Evolutionary conservation across 768 basidiomycete genomes (phyloP).

Genomic region (Sutorius australiensis): DNA sequence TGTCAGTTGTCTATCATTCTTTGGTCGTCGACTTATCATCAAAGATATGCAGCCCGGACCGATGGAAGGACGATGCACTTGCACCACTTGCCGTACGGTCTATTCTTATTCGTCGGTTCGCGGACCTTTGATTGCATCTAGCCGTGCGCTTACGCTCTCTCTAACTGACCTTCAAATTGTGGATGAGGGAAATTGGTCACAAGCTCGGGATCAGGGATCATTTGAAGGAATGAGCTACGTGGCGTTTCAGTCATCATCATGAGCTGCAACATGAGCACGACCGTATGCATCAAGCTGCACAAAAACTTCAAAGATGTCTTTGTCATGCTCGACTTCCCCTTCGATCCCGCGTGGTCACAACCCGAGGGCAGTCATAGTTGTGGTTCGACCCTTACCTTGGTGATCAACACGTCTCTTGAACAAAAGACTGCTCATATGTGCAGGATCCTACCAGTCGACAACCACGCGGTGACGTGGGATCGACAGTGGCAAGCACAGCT

Average conservation of each 20-base stretch:
- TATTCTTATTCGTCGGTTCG: no score
- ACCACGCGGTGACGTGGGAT: slow-evolving; percentile 38
- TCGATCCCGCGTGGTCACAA: slow-evolving; percentile 24
- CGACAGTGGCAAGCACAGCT: slow-evolving; percentile 63
- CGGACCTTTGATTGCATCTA: no score
- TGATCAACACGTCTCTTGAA: slow-evolving; percentile 46
- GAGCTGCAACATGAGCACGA: slow-evolving; percentile 59
- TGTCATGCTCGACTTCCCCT: slow-evolving; percentile 60
- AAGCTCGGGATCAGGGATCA: no score
- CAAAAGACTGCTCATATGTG: slow-evolving; percentile 43
- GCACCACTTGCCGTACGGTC: no score
- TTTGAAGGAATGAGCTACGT: no score
- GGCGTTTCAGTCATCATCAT: slow-evolving; percentile 41
- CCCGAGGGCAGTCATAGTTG: slow-evolving; percentile 33
- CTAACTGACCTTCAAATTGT: no score
- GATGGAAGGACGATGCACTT: no score
- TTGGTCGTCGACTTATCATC: no score
- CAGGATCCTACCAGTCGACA: slow-evolving; percentile 46
- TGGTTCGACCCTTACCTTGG: slow-evolving; percentile 44
- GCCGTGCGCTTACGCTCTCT: no score
- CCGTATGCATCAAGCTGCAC: slow-evolving; percentile 43
- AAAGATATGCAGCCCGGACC: no score
- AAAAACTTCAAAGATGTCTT: slow-evolving; percentile 37
- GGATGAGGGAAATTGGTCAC: no score
- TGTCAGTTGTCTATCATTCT: no score